Evolutionary conservation across 495 filamentous ascomycete species (phyloP).

Genomic region (Cercophora newfieldiana): DNA sequence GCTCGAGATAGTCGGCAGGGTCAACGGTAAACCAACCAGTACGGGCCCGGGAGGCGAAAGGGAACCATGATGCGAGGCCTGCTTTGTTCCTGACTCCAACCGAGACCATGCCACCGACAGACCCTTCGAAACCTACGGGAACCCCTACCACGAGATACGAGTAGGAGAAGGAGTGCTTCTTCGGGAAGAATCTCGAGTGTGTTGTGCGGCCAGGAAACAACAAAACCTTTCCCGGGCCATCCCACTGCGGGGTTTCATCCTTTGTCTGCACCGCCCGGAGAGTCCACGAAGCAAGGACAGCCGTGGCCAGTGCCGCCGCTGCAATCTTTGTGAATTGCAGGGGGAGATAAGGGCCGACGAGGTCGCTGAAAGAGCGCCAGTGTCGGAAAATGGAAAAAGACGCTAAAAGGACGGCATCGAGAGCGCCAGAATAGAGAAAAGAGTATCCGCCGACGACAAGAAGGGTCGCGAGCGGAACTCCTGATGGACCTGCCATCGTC

Average conservation of each 20-base stretch:
- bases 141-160: conserved; percentile 67
- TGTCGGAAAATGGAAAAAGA: conserved; percentile 14
- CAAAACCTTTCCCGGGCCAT: conserved; percentile 29
- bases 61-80: conserved; percentile 31
- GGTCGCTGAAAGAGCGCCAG: background rate
- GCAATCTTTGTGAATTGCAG: background rate
- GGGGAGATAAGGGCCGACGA: background rate
- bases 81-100: conserved; percentile 36
- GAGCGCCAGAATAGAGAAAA: conserved; percentile 9
- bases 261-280: conserved; percentile 1
- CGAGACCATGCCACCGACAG: conserved; percentile 55
- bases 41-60: conserved; percentile 15
- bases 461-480: background rate
- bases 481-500: conserved; percentile 6
- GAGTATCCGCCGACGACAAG: conserved; percentile 16
- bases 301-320: background rate
- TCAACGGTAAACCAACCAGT: conserved; percentile 59
- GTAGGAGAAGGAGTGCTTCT: conserved; percentile 64
- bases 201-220: conserved; percentile 62
- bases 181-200: conserved; percentile 62
- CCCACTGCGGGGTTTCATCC: conserved; percentile 17
- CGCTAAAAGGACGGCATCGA: conserved; percentile 20
- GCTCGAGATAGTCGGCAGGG: conserved; percentile 59
- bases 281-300: conserved; percentile 18
- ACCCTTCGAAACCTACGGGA: conserved; percentile 61